Evolutionary conservation across 148 eudicot species (phyloP).

Genomic region (Arctostaphylos glauca): DNA sequence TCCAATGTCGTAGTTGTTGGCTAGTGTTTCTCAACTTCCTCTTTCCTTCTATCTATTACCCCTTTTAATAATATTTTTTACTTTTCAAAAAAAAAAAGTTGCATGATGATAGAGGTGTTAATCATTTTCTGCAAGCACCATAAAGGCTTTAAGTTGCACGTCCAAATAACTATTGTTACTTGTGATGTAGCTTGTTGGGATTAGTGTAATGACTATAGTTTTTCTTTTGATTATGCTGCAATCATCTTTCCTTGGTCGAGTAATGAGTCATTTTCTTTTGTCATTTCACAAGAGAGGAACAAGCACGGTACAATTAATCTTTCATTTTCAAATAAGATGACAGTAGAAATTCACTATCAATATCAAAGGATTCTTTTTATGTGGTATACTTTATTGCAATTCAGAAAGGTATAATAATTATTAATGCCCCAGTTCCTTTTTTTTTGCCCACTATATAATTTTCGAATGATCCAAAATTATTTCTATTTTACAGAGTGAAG

Average conservation of each 20-base stretch:
- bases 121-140: background rate
- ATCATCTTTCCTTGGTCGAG: constrained; percentile 81
- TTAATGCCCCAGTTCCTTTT: background rate
- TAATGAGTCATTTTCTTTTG: constrained; percentile 50
- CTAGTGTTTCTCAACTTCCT: too few species aligned
- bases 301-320: constrained; percentile 44
- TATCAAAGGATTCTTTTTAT: constrained; percentile 59
- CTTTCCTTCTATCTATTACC: too few species aligned
- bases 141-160: constrained; percentile 3
- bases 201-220: background rate
- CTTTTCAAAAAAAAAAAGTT: too few species aligned
- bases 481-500: background rate
- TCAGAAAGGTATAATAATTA: background rate
- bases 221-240: constrained; percentile 29
- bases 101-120: background rate
- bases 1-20: too few species aligned
- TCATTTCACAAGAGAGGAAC: constrained; percentile 50
- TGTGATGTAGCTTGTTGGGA: background rate
- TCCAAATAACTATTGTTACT: background rate
- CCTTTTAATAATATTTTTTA: too few species aligned
- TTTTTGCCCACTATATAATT: too few species aligned
- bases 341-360: constrained; percentile 67
- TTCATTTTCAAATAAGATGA: constrained; percentile 89
- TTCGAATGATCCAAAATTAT: background rate
- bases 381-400: constrained; percentile 34